A percentile compares a stretch with the other conserved stretches of the same genome.
phyloP scores from a whole-genome alignment of 148 eudicot species.

The Persicaria maculosa region DNA sequence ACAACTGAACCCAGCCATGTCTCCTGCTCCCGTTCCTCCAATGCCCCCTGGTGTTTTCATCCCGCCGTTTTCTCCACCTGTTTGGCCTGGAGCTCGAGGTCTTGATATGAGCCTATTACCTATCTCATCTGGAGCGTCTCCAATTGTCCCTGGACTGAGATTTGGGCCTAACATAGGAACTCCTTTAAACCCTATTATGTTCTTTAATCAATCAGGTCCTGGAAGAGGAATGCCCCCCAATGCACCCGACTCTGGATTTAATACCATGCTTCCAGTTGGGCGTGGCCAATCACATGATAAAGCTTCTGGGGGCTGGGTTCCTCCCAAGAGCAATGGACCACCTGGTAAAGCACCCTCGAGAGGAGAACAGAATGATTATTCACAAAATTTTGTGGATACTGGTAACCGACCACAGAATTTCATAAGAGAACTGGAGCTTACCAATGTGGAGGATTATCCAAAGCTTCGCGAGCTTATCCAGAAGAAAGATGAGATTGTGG shows the following conservation, averaged over 20 bases:
- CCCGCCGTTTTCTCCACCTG: conserved; percentile 76
- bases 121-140: conserved; percentile 54
- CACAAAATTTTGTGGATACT: conserved; percentile 96
- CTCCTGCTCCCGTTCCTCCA: conserved; percentile 72
- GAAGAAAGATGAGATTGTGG: conserved; percentile 93
- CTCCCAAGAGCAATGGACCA: conserved; percentile 53
- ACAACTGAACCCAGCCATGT: conserved; percentile 59
- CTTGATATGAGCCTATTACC: conserved; percentile 69
- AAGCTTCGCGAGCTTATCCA: conserved; percentile 97
- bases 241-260: conserved; percentile 43
- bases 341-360: conserved; percentile 94
- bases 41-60: conserved; percentile 68
- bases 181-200: conserved; percentile 50
- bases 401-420: conserved; percentile 96
- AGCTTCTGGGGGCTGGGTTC: conserved; percentile 56
- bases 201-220: conserved; percentile 61
- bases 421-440: conserved; percentile 84
- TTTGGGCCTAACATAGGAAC: conserved; percentile 61
- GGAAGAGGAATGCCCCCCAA: conserved; percentile 59
- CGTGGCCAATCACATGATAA: conserved; percentile 63
- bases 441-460: conserved; percentile 94
- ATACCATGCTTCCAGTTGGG: conserved; percentile 38
- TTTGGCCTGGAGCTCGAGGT: conserved; percentile 84
- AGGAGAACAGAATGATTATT: conserved; percentile 98
- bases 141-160: conserved; percentile 60